Base-by-base conservation (phyloP, 2,329 filamentous ascomycete species). In the Neonectria hederae region DNA sequence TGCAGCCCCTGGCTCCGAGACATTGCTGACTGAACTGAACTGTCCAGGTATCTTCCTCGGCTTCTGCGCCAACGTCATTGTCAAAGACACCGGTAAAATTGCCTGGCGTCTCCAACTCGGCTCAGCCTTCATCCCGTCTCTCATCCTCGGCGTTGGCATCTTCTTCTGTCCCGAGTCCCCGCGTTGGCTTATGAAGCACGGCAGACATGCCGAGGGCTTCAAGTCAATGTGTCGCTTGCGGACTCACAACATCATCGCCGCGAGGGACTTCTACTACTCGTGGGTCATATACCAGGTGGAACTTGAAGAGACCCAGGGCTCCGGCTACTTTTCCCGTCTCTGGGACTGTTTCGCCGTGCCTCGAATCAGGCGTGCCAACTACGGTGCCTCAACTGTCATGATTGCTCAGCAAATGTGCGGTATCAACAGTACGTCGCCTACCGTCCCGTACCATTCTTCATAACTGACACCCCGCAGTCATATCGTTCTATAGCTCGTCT, bases 311-410 rank as follows among this genome's bases (percentile, higher is more conserved):
- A 74, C 74, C 0, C 28, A 66, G 1, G 76, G 75, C 3, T 66
- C 75, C 0, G 69, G 69, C 0, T 78, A 79, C 54, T 75, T 79
- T 49, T 54, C 69, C 24, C 76, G 77, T 54, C 38, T 78, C 62
- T 73, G 82, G 56, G 86, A 92, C 72, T 81, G 89, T 3, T 90
- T 92, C 74, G 87, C 87, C 22, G 84, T 92, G 43, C 88, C 90
- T 1, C 83, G 90, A 58, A 83, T 91, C n/a, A 83, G 89, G 40
- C 84, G 89, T 38, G 92, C 93, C 1, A 94, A 89, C 24, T 85
- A 91, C 49, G 92, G 92, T 30, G 91, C 92, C 1, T 91, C 89
- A 62, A 89, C 89, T 1, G 92, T 95, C 68, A 96, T 96, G 92
- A 86, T 91, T 73, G 88, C 87, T 0, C 89, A 91, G 76, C 88